Conservation (phyloP, 1,284 basidiomycete species). For the Apiotrichum mycotoxinovorans region DNA sequence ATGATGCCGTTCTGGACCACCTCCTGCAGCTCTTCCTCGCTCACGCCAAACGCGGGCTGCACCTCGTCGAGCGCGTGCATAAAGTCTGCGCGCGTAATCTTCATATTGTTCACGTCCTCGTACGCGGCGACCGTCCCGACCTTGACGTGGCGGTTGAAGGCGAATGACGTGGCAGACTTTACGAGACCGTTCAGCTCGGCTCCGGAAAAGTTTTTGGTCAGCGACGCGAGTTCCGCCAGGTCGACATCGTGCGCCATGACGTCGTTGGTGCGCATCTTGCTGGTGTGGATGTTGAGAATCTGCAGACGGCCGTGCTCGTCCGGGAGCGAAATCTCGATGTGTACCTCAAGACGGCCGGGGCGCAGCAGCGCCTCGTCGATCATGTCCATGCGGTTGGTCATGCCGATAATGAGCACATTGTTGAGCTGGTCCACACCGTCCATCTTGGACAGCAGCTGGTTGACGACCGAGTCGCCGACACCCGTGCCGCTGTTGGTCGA, state of each 20-base stretch:
- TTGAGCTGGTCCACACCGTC: slow-evolving; percentile 99
- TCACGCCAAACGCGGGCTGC: slow-evolving; percentile 94
- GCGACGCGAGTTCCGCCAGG: slow-evolving; percentile 71
- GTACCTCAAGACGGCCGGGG: slow-evolving; percentile 98
- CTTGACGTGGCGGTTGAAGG: slow-evolving; percentile 96
- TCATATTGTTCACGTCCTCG: slow-evolving; percentile 89
- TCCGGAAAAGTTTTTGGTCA: slow-evolving; percentile 97
- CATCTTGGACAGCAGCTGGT: slow-evolving; percentile 99
- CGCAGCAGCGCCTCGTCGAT: slow-evolving; percentile 97
- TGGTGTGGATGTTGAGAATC: slow-evolving; percentile 93
- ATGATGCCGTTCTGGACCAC: slow-evolving; percentile 98
- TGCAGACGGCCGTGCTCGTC: slow-evolving; percentile 90
- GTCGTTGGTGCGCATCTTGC: slow-evolving; percentile 86
- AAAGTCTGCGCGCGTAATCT: slow-evolving; percentile 86
- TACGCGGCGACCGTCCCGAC: slow-evolving; percentile 96
- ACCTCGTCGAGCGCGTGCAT: slow-evolving; percentile 90
- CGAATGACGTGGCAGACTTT: slow-evolving; percentile 97
- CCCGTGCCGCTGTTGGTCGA: slow-evolving; percentile 84
- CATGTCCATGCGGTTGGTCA: slow-evolving; percentile 99
- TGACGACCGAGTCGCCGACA: slow-evolving; percentile 97
- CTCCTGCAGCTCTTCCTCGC: slow-evolving; percentile 91
- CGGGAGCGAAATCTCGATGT: slow-evolving; percentile 98
- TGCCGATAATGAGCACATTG: slow-evolving; percentile 99
- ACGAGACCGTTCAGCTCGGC: slow-evolving; percentile 95
- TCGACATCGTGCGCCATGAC: slow-evolving; percentile 90